phyloP scores from a whole-genome alignment of 805 yeast species.

The Clavispora phyllophila region DNA sequence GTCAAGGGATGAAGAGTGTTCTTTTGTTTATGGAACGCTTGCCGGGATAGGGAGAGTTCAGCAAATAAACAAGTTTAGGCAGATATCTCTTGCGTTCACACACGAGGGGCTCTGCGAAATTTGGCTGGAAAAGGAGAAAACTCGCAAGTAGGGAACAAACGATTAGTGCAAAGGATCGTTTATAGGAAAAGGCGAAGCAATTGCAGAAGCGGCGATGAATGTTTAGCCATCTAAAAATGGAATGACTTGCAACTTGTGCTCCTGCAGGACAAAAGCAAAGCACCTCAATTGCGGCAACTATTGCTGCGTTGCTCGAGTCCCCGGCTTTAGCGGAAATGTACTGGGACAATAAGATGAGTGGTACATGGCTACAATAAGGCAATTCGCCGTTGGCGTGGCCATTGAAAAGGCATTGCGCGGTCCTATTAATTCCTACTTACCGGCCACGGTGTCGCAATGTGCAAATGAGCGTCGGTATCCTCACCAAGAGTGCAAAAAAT shows the following conservation, averaged over 20 bases:
- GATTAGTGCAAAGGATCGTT: neutral
- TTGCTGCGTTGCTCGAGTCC: neutral
- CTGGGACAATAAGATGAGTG: neutral
- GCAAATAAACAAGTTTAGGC: neutral
- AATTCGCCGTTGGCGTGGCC: no score
- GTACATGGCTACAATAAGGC: no score
- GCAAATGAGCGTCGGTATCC: neutral
- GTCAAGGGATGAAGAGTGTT: neutral
- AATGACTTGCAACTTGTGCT: slow-evolving; percentile 11
- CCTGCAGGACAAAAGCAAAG: neutral
- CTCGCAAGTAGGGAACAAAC: neutral
- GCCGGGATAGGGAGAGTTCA: neutral
- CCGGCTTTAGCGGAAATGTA: neutral
- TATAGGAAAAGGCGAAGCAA: neutral
- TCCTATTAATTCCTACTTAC: neutral
- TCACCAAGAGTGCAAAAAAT: neutral
- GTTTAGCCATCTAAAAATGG: slow-evolving; percentile 10
- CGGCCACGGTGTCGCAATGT: neutral
- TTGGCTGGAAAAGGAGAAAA: neutral
- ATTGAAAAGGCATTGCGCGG: no score
- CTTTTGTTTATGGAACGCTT: neutral
- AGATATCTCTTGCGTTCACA: neutral
- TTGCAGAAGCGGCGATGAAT: neutral
- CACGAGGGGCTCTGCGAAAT: neutral
- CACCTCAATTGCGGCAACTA: neutral